Percentiles rank a stretch among this genome's conserved stretches.
Evolutionary conservation across 2,329 filamentous ascomycete species (phyloP).

Genomic region (Colletotrichum endophyticum): DNA sequence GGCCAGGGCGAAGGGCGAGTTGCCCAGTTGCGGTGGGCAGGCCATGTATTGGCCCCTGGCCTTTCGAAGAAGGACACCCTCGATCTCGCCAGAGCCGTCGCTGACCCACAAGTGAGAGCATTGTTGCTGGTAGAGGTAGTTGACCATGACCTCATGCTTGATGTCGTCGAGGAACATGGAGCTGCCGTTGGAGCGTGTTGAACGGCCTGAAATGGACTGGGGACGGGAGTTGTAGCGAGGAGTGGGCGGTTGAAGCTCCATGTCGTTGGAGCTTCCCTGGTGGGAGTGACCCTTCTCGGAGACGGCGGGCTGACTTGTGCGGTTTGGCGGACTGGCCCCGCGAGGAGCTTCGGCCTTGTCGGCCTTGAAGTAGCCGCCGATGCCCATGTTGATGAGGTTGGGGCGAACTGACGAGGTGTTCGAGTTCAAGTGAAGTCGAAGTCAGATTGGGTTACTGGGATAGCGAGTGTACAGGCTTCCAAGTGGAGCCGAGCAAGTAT

Average conservation of each 20-base stretch:
- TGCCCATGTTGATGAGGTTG: conserved; percentile 55
- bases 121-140: conserved; percentile 82
- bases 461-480: conserved; percentile 15
- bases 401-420: neutral
- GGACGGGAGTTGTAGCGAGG: conserved; percentile 55
- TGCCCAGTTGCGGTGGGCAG: conserved; percentile 69
- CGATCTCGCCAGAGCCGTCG: conserved; percentile 69
- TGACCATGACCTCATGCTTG: conserved; percentile 84
- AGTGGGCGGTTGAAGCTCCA: conserved; percentile 54
- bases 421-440: neutral
- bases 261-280: conserved; percentile 39
- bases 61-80: conserved; percentile 77
- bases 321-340: conserved; percentile 21
- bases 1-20: conserved; percentile 67
- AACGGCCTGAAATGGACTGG: conserved; percentile 55
- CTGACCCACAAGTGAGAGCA: conserved; percentile 77
- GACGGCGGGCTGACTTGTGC: conserved; percentile 27
- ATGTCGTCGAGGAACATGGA: conserved; percentile 71
- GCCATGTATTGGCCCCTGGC: conserved; percentile 72
- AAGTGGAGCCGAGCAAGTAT: conserved; percentile 3
- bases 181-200: conserved; percentile 51
- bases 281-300: conserved; percentile 42
- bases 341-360: conserved; percentile 43
- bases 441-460: neutral
- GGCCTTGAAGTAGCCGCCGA: conserved; percentile 68